Percentiles rank a stretch among this genome's conserved stretches.
These are phyloP conservation scores for Cetraspora pellucida DNA, from an alignment of 192 early-diverging fungal species.

Conservation along the genomic window DNA sequence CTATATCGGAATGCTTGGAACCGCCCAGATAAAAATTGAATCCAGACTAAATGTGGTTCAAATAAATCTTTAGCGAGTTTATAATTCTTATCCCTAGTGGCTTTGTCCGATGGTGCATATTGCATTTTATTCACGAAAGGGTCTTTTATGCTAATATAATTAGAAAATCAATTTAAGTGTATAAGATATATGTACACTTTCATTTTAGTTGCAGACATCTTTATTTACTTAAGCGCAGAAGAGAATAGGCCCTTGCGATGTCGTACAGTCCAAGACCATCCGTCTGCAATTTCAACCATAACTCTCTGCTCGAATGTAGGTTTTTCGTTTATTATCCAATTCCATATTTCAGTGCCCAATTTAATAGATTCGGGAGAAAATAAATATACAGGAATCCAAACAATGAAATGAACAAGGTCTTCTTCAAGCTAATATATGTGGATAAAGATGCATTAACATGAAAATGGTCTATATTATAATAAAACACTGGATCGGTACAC, in stretches of 20 bases:
- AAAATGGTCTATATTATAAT: background rate
- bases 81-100: conserved; percentile 62
- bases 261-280: conserved; percentile 81
- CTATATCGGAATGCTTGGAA: conserved; percentile 82
- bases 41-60: conserved; percentile 79
- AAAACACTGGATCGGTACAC: conserved; percentile 11
- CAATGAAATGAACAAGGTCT: conserved; percentile 79
- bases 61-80: conserved; percentile 63
- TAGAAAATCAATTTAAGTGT: background rate
- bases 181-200: no score
- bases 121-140: conserved; percentile 92
- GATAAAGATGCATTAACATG: background rate
- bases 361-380: conserved; percentile 82
- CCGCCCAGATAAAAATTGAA: conserved; percentile 82
- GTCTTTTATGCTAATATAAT: conserved; percentile 53
- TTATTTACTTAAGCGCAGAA: conserved; percentile 45
- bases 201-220: background rate
- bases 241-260: conserved; percentile 85
- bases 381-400: conserved; percentile 82
- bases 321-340: conserved; percentile 79
- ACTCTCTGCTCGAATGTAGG: conserved; percentile 73
- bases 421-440: conserved; percentile 56
- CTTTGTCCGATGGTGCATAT: conserved; percentile 88
- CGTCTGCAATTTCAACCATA: conserved; percentile 80
- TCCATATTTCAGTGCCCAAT: conserved; percentile 87